phyloP scores from a whole-genome alignment of 2,329 filamentous ascomycete species.

The Pseudogymnoascus sp. region DNA sequence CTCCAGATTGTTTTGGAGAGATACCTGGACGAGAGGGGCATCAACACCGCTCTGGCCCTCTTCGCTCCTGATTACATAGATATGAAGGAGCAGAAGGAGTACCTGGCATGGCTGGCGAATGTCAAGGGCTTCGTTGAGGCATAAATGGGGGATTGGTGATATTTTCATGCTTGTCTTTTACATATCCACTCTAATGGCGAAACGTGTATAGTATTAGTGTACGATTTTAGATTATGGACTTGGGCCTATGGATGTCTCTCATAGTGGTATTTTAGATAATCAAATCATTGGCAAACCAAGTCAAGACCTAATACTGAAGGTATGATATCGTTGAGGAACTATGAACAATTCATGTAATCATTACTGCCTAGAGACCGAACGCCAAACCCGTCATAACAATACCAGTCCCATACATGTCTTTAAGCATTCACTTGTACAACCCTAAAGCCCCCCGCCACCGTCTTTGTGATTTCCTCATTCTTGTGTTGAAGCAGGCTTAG shows the following conservation, averaged over 20 bases:
- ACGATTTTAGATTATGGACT: neutral
- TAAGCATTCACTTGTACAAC: conserved; percentile 56
- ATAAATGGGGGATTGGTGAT: conserved; percentile 29
- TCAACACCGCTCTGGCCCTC: conserved; percentile 76
- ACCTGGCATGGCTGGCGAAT: conserved; percentile 79
- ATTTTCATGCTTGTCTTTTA: neutral
- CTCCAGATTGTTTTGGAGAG: conserved; percentile 86
- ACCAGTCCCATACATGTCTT: conserved; percentile 11
- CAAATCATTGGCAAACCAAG: neutral
- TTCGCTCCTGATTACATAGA: conserved; percentile 97
- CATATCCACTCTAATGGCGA: conserved; percentile 10
- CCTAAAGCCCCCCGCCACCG: conserved; percentile 67
- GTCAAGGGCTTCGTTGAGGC: conserved; percentile 79
- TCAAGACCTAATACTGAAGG: neutral
- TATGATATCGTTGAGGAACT: neutral
- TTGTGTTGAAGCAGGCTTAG: conserved; percentile 85
- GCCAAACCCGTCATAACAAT: neutral
- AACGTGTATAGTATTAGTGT: conserved; percentile 9
- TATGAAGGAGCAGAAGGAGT: conserved; percentile 97
- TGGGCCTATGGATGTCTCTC: neutral
- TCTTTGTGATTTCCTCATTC: conserved; percentile 78
- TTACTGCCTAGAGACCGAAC: neutral
- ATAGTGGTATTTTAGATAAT: neutral
- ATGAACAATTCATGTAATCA: neutral
- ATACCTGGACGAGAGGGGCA: conserved; percentile 88